Conservation (phyloP, 352 stramenopile genomes). For the Globisporangium cylindrosporum region DNA sequence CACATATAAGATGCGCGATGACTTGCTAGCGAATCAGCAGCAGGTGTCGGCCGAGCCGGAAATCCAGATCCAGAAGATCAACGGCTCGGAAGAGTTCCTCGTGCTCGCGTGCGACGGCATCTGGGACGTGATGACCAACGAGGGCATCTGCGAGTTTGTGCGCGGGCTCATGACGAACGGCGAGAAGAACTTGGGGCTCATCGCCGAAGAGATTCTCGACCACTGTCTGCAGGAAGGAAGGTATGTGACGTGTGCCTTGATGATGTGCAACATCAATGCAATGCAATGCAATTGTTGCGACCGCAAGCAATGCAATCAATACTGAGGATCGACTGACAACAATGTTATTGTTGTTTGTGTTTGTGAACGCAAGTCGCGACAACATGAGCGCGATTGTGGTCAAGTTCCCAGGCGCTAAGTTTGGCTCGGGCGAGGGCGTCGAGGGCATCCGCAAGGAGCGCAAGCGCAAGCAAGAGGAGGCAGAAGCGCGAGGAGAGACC, state of each 20-base stretch:
- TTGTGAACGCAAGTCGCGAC: constrained; percentile 44
- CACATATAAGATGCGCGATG: constrained; percentile 68
- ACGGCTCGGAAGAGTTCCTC: constrained; percentile 88
- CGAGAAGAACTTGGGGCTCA: constrained; percentile 63
- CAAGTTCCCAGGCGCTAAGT: constrained; percentile 68
- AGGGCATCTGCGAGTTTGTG: constrained; percentile 86
- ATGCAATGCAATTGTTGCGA: not conserved
- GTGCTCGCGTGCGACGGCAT: constrained; percentile 92
- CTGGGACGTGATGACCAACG: constrained; percentile 93
- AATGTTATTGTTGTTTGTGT: constrained; percentile 4
- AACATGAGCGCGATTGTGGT: constrained; percentile 86
- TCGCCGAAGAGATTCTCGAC: constrained; percentile 81
- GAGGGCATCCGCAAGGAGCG: constrained; percentile 55
- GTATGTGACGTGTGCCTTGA: constrained; percentile 22
- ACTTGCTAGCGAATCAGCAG: constrained; percentile 63
- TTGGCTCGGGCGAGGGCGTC: constrained; percentile 63
- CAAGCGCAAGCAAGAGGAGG: constrained; percentile 40
- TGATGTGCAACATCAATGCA: not conserved
- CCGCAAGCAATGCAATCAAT: not conserved
- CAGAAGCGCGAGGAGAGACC: constrained; percentile 29
- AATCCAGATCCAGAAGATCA: constrained; percentile 73
- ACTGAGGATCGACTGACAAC: not conserved
- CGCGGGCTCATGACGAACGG: constrained; percentile 68
- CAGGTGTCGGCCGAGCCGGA: constrained; percentile 87
- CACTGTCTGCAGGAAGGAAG: constrained; percentile 68